These are phyloP conservation scores for Neckera pumila DNA, from an alignment of 225 moss, liverwort and hornwort genomes.

Conservation along the genomic window DNA sequence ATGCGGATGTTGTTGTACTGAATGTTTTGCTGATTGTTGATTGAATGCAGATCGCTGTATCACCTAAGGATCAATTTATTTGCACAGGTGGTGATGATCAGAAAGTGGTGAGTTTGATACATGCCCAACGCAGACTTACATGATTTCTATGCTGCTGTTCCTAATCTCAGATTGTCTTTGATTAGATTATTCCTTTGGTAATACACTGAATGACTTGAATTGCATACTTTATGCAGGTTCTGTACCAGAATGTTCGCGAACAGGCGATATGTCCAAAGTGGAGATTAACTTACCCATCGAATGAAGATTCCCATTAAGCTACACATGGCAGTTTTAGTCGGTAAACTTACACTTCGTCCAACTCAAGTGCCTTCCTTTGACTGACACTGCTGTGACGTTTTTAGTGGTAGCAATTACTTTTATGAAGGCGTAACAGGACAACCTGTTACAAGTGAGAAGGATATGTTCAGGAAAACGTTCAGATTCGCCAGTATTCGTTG, in stretches of 20 bases:
- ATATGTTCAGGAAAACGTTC: neutral
- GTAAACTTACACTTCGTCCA: neutral
- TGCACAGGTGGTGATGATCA: constrained; percentile 60
- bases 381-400: neutral
- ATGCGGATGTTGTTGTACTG: neutral
- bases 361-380: neutral
- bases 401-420: neutral
- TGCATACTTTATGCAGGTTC: constrained; percentile 13
- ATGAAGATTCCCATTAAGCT: constrained; percentile 6
- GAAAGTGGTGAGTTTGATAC: constrained; percentile 39
- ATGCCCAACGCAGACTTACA: neutral
- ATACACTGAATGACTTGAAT: neutral
- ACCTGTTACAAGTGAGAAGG: neutral
- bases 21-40: neutral
- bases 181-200: neutral
- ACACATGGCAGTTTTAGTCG: neutral
- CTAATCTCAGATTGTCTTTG: neutral
- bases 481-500: neutral
- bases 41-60: constrained; percentile 30
- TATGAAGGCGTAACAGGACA: neutral
- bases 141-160: neutral
- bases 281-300: constrained; percentile 40
- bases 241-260: constrained; percentile 34
- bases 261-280: constrained; percentile 15
- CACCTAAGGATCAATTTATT: constrained; percentile 35